Conservation (phyloP, 345 rosid species). For the Capsella bursapastoris region DNA sequence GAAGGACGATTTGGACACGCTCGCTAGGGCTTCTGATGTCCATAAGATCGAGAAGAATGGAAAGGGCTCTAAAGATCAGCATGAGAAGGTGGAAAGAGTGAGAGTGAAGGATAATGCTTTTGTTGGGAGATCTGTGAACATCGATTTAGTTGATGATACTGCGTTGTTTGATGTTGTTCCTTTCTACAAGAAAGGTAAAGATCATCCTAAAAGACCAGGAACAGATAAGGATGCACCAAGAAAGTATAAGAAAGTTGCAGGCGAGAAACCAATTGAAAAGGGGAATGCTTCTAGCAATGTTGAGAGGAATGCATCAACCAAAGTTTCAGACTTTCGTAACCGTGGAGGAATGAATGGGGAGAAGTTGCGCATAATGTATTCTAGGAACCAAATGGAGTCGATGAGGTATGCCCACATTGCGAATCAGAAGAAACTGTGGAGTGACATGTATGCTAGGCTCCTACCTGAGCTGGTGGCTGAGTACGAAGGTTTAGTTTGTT, state of each 20-base stretch:
- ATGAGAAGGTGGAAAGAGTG: slow-evolving; percentile 35
- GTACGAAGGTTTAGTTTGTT: slow-evolving; percentile 56
- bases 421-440: slow-evolving; percentile 72
- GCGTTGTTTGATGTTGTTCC: slow-evolving; percentile 61
- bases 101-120: slow-evolving; percentile 35
- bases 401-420: slow-evolving; percentile 65
- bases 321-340: slow-evolving; percentile 34
- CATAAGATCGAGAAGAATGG: slow-evolving; percentile 35
- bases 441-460: slow-evolving; percentile 56
- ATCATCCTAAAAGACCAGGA: slow-evolving; percentile 41
- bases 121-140: slow-evolving; percentile 54
- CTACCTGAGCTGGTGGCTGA: slow-evolving; percentile 54
- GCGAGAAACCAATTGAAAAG: slow-evolving; percentile 50
- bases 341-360: slow-evolving; percentile 34
- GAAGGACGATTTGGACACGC: slow-evolving; percentile 28
- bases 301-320: slow-evolving; percentile 24
- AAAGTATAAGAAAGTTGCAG: slow-evolving; percentile 47
- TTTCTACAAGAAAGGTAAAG: slow-evolving; percentile 43
- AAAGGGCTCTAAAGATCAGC: slow-evolving; percentile 26
- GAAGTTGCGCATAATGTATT: slow-evolving; percentile 48
- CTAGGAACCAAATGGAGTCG: slow-evolving; percentile 70
- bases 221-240: slow-evolving; percentile 43
- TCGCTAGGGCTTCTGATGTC: slow-evolving; percentile 25
- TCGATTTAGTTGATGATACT: slow-evolving; percentile 76
- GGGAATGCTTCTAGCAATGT: slow-evolving; percentile 48